A percentile compares a stretch with the other conserved stretches of the same genome.
Evolutionary conservation across 2,329 filamentous ascomycete species (phyloP).

Genomic region (Thelonectria discophora): DNA sequence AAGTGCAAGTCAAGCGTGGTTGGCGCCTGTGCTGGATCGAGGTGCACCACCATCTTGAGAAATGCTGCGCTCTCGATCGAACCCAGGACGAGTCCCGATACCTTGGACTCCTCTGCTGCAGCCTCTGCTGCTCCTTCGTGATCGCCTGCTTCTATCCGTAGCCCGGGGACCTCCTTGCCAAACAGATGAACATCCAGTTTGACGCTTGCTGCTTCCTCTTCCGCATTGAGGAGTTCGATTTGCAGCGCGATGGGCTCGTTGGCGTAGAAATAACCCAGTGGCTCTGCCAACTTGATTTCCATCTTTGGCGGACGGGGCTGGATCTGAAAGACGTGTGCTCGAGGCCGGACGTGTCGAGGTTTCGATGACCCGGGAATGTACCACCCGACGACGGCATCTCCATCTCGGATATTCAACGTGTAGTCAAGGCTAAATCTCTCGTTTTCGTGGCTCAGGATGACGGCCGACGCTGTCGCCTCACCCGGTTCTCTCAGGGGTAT

Average conservation of each 20-base stretch:
- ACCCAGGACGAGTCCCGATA: conserved; percentile 55
- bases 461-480: conserved; percentile 72
- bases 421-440: conserved; percentile 74
- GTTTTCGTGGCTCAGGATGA: conserved; percentile 69
- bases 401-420: conserved; percentile 62
- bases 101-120: conserved; percentile 53
- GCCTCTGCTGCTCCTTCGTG: conserved; percentile 46
- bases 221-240: conserved; percentile 80
- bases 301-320: conserved; percentile 93
- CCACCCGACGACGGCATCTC: conserved; percentile 58
- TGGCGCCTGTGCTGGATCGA: conserved; percentile 60
- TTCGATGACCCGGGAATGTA: conserved; percentile 54
- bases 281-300: conserved; percentile 72
- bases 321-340: conserved; percentile 71
- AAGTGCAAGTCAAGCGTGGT: conserved; percentile 74
- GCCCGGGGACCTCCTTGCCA: conserved; percentile 62
- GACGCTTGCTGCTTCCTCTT: conserved; percentile 80
- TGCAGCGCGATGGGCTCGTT: conserved; percentile 77
- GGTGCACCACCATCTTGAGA: conserved; percentile 55
- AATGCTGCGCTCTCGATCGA: conserved; percentile 58
- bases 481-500: conserved; percentile 83
- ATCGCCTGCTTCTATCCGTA: conserved; percentile 53
- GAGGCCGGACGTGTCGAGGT: conserved; percentile 58
- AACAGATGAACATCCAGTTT: conserved; percentile 74
- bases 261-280: conserved; percentile 80